A percentile compares a stretch with the other conserved stretches of the same genome.
These are phyloP conservation scores for Lentinula edodes DNA, from an alignment of 768 basidiomycete genomes.

Conservation along the genomic window DNA sequence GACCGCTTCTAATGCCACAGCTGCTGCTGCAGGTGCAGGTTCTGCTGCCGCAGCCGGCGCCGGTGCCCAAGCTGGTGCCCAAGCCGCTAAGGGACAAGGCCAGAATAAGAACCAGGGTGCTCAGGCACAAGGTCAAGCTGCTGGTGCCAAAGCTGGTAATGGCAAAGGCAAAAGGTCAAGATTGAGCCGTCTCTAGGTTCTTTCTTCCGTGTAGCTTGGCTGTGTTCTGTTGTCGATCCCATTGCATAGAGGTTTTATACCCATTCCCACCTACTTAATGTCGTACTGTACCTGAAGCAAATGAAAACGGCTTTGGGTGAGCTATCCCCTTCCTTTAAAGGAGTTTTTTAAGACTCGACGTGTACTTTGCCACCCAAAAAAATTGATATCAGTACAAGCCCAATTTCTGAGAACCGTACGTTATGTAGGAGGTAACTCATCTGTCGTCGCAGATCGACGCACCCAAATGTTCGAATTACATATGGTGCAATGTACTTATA, in stretches of 20 bases:
- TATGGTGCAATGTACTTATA: too few relatives aligned
- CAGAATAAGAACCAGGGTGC: too few relatives aligned
- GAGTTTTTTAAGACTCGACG: not conserved
- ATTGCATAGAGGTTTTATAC: slow-evolving; percentile 4
- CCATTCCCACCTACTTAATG: not conserved
- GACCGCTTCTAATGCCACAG: not conserved
- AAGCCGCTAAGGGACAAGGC: too few relatives aligned
- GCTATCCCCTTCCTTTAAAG: not conserved
- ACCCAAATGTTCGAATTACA: too few relatives aligned
- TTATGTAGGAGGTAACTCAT: too few relatives aligned
- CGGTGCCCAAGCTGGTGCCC: too few relatives aligned
- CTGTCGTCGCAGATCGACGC: too few relatives aligned
- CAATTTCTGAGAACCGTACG: too few relatives aligned
- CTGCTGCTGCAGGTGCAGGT: not conserved
- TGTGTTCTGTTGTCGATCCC: not conserved
- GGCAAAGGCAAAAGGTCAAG: not conserved
- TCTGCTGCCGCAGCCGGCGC: too few relatives aligned
- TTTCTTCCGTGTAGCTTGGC: not conserved
- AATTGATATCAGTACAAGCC: too few relatives aligned
- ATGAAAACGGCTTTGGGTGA: slow-evolving; percentile 8
- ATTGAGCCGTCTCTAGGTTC: not conserved
- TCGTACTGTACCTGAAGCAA: slow-evolving; percentile 6
- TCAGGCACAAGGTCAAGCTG: too few relatives aligned
- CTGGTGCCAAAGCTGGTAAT: not conserved
- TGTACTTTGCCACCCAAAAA: too few relatives aligned